phyloP scores from a whole-genome alignment of 2,329 filamentous ascomycete genomes.

The Chalara sp. region DNA sequence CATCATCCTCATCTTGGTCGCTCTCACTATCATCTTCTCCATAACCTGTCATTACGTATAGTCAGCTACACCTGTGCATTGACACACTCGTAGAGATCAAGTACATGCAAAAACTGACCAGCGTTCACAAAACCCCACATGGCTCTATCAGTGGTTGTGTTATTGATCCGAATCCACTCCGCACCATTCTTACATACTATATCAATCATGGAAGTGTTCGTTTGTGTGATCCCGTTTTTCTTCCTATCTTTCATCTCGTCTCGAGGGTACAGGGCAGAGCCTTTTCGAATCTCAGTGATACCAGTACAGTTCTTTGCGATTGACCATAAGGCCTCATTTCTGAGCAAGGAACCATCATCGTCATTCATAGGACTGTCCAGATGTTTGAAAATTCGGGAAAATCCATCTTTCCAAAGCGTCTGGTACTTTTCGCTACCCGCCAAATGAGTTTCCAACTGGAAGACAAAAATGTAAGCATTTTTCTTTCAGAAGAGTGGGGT shows the following conservation, averaged over 20 bases:
- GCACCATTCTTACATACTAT: constrained; percentile 55
- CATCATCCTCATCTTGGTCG: constrained; percentile 33
- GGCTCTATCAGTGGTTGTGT: constrained; percentile 55
- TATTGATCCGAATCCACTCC: constrained; percentile 64
- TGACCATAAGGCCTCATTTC: constrained; percentile 38
- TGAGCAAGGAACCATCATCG: not conserved
- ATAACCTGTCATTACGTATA: constrained; percentile 6
- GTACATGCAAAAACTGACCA: constrained; percentile 45
- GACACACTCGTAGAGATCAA: not conserved
- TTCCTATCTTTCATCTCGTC: not conserved
- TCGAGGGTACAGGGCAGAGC: constrained; percentile 37
- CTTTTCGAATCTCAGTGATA: constrained; percentile 49
- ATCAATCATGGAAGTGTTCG: constrained; percentile 49
- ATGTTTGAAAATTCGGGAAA: not conserved
- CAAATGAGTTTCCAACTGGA: too few relatives aligned
- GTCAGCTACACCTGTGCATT: not conserved
- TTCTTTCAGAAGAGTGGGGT: too few relatives aligned
- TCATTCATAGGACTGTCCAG: not conserved
- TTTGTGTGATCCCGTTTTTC: constrained; percentile 1
- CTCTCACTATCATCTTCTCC: constrained; percentile 36
- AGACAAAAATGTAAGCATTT: too few relatives aligned
- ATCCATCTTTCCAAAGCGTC: not conserved
- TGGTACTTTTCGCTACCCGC: not conserved
- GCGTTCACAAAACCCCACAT: constrained; percentile 64
- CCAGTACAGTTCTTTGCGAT: constrained; percentile 51